Conservation (phyloP, 495 filamentous ascomycete genomes). For the Tuber calosporum region DNA sequence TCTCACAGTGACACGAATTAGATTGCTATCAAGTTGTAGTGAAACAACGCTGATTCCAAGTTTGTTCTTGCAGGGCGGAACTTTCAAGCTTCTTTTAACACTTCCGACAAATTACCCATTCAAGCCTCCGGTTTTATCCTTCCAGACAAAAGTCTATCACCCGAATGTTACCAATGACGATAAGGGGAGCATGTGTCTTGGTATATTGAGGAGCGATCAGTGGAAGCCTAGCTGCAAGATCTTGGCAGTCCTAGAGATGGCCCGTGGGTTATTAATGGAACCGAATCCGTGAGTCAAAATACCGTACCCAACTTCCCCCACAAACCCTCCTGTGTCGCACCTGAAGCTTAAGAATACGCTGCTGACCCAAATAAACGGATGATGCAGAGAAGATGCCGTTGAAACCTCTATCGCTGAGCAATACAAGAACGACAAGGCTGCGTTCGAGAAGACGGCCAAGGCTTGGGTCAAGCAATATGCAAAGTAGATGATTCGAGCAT, state of each 20-base stretch:
- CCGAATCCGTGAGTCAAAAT: slow-evolving; percentile 57
- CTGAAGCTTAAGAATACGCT: background rate
- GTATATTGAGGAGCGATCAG: slow-evolving; percentile 75
- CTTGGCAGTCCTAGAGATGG: slow-evolving; percentile 67
- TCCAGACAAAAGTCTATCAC: slow-evolving; percentile 95
- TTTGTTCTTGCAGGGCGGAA: slow-evolving; percentile 55
- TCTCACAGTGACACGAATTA: background rate
- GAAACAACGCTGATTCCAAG: background rate
- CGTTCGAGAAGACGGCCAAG: slow-evolving; percentile 76
- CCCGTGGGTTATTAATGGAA: slow-evolving; percentile 68
- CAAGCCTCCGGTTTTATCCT: slow-evolving; percentile 78
- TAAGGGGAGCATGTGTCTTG: slow-evolving; percentile 85
- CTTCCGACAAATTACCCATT: slow-evolving; percentile 90
- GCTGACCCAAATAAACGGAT: background rate
- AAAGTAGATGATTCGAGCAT: slow-evolving; percentile 36
- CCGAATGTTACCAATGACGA: slow-evolving; percentile 95
- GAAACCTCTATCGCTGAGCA: slow-evolving; percentile 81
- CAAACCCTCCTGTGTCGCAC: background rate
- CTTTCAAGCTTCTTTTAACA: slow-evolving; percentile 65
- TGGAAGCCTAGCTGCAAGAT: slow-evolving; percentile 91
- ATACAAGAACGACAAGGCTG: slow-evolving; percentile 62
- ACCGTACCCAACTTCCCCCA: background rate
- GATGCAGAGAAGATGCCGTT: slow-evolving; percentile 68
- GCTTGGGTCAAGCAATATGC: slow-evolving; percentile 79
- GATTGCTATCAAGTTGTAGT: slow-evolving; percentile 5